Evolutionary conservation across 352 stramenopile genomes (phyloP), one percentile per base, ranked within the genome.

Genomic region (Phytopythium boreale): DNA sequence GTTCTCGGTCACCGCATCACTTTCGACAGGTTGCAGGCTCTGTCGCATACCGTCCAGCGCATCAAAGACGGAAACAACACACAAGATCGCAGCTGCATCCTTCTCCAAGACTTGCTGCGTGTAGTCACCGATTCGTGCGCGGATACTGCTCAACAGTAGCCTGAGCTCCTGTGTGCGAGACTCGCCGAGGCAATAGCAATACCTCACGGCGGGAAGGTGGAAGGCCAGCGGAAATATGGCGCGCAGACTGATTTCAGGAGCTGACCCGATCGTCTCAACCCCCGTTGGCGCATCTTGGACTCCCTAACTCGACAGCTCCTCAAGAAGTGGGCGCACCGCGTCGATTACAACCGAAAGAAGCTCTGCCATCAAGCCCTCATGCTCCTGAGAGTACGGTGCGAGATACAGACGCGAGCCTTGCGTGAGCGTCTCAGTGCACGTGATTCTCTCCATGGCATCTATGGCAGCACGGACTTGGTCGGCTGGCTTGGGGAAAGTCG

Each of bases 381-480:
- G 11, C 39, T 62, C 56, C n/a, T 26, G 3, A 0, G 56, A n/a
- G 41, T 22, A 62, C 10, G 39, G 29, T n/a, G 36, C 4, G 7
- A 62, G 39, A 12, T 31, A 62, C 3, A 36, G n/a, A 19, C 41
- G 10, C 20, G 24, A 12, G 9, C 27, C 37, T 1, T 62, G 37
- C 9, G 37, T 8, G 27, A 64, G 56, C 22, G 67, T 57, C 26
- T 20, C 14, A 47, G 41, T 24, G 47, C 51, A 62, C 19, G 53
- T 62, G 22, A 66, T 53, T 11, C 11, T 67, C 20, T 71, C 66
- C 34, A 90, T 60, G 4, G 39, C 53, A 50, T 87, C 79, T 2
- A 89, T 58, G 2, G 74, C 68, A n/a, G 82, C 22, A 4, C 75
- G 69, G 7, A 89, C 61, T 34, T 74, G 72, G 34, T 79, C 75